Conservation (phyloP, 257 asterid species). For the Paraleonurus japonicus region DNA sequence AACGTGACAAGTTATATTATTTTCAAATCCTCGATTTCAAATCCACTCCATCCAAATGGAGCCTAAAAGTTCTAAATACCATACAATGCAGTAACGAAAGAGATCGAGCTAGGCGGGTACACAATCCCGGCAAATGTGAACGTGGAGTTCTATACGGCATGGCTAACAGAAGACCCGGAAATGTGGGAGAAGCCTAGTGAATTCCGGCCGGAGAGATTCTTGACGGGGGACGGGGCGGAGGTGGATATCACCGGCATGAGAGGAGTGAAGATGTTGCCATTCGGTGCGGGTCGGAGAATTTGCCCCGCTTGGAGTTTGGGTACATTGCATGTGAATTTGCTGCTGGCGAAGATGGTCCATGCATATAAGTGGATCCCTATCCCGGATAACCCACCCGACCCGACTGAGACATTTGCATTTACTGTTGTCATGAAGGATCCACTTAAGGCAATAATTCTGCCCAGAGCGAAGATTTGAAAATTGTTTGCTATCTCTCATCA, state of each 20-base stretch:
- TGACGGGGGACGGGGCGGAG: slow-evolving; percentile 75
- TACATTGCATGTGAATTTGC: slow-evolving; percentile 56
- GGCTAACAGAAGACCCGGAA: slow-evolving; percentile 79
- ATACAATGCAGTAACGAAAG: slow-evolving; percentile 58
- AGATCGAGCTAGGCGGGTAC: slow-evolving; percentile 77
- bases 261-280: slow-evolving; percentile 88
- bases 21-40: no score
- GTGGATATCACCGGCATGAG: slow-evolving; percentile 87
- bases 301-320: slow-evolving; percentile 97
- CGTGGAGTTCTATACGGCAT: slow-evolving; percentile 89
- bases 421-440: slow-evolving; percentile 92
- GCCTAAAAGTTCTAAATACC: no score
- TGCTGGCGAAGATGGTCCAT: slow-evolving; percentile 84
- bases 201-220: slow-evolving; percentile 80
- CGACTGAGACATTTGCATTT: slow-evolving; percentile 83
- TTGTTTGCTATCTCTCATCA: neutral
- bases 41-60: no score
- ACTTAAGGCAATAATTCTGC: slow-evolving; percentile 71
- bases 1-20: no score
- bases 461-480: slow-evolving; percentile 55
- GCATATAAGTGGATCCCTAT: slow-evolving; percentile 79
- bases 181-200: slow-evolving; percentile 68
- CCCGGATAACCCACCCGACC: slow-evolving; percentile 84
- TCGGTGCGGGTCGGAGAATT: slow-evolving; percentile 92
- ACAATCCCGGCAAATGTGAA: slow-evolving; percentile 68